Evolutionary conservation across 1,284 basidiomycete genomes (phyloP), one percentile per base, ranked within the genome.

Genomic region (Amylostereum chailletii): DNA sequence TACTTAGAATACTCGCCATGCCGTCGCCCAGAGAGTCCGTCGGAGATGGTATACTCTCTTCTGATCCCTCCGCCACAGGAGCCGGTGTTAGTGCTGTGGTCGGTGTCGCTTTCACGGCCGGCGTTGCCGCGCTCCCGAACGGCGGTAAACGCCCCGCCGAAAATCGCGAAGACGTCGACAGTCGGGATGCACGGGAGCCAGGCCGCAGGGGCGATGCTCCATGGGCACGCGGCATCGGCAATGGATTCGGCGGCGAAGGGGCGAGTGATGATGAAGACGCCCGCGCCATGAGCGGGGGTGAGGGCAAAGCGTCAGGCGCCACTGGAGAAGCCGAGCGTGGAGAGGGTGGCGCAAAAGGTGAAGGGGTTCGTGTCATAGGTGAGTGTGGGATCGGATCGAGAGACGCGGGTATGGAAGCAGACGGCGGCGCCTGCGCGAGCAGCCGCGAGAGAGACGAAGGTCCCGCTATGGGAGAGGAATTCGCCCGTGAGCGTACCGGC

Each of bases 361-460:
- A 59, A 8, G 50, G 55, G 5, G 58, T 34, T 32, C 51, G 53
- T 31, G 64, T 61, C 10, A 58, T 49, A 31, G 65, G 61, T 10
- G 64, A 56, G 26, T 55, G 60, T 45, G 58, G 62, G 39, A 63
- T 63, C 30, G 68, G 63, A 4, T 69, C 70, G 32, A 64, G 61
- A 5, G 68, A 47, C 11, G 55, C 56, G 10, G 61, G 48, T 5
- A 51, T 45, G 2, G 47, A 65, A 34, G 69, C 60, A 5, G 65
- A 64, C 8, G 60, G 52, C 9, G 52, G 67, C 10, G 86, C 86
- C 56, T 89, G 86, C 0, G 86, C 86, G 29, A 89, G 69, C 4
- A 89, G 67, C 34, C 83, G 76, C 10, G 86, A 88, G 52, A 89
- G 68, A 3, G 86, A 87, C 4, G 86, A 88, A 1, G 81, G 85